Conservation (phyloP, 2,329 filamentous ascomycete genomes). For the Colletotrichum tamarilloi region DNA sequence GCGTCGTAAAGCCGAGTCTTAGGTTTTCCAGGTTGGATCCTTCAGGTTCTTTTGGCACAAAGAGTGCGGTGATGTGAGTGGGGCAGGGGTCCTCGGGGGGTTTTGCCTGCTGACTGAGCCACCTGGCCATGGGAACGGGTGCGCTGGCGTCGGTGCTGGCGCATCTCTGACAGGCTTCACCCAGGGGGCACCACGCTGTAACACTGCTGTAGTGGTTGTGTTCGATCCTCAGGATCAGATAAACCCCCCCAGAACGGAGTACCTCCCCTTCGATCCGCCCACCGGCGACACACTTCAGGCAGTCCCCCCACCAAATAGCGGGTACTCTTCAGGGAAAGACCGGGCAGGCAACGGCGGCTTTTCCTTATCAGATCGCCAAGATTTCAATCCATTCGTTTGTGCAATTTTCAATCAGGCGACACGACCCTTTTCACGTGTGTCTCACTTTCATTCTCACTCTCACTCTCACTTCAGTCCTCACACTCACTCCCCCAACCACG, state of each 20-base stretch:
- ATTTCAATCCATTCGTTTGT: background rate
- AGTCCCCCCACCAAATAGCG: background rate
- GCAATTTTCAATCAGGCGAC: constrained; percentile 29
- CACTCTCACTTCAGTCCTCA: background rate
- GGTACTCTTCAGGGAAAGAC: background rate
- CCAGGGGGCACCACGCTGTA: background rate
- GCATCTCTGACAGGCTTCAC: background rate
- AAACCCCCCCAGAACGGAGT: background rate
- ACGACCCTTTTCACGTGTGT: constrained; percentile 20
- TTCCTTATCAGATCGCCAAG: constrained; percentile 34
- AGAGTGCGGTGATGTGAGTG: background rate
- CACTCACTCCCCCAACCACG: background rate
- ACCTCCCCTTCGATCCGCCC: background rate
- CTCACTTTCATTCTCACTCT: background rate
- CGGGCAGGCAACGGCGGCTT: constrained; percentile 10
- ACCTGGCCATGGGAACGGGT: background rate
- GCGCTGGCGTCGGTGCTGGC: background rate
- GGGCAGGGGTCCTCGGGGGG: background rate
- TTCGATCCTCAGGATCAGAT: background rate
- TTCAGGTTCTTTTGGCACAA: background rate
- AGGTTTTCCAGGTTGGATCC: background rate
- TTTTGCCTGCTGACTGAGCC: background rate
- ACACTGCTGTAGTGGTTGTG: background rate
- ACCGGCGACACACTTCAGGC: background rate
- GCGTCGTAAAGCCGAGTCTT: constrained; percentile 7